Conservation (phyloP, 2,329 filamentous ascomycete species). For the Immersiporthe knoxdaviesiana region DNA sequence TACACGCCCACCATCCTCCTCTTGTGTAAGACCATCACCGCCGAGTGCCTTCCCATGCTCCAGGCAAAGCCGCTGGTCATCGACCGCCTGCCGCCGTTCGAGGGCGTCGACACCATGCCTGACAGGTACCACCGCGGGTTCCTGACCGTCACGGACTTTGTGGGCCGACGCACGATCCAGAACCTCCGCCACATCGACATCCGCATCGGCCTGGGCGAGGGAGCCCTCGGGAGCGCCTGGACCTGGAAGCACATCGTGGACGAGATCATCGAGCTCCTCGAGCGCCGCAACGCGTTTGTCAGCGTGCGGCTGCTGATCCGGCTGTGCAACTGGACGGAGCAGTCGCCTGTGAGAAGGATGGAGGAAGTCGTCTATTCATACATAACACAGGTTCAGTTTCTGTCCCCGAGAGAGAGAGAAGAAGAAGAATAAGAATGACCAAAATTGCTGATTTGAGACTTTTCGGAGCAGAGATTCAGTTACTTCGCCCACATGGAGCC, state of each 20-base stretch:
- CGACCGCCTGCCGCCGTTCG: constrained; percentile 42
- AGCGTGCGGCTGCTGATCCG: constrained; percentile 39
- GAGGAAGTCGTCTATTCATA: background rate
- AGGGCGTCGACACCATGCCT: constrained; percentile 26
- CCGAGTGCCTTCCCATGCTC: constrained; percentile 39
- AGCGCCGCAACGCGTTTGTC: constrained; percentile 35
- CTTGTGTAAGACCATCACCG: constrained; percentile 41
- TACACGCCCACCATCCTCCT: constrained; percentile 41
- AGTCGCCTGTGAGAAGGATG: background rate
- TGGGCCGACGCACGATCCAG: constrained; percentile 39
- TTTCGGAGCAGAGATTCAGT: constrained; percentile 14
- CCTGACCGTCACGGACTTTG: constrained; percentile 37
- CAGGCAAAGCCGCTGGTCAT: constrained; percentile 37
- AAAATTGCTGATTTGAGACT: background rate
- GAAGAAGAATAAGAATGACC: too few species aligned
- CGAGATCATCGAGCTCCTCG: constrained; percentile 36
- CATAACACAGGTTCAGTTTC: background rate
- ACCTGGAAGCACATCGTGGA: constrained; percentile 37
- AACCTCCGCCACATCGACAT: constrained; percentile 38
- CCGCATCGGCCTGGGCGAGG: constrained; percentile 38
- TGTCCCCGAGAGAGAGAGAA: background rate
- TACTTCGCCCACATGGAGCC: constrained; percentile 14
- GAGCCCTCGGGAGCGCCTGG: constrained; percentile 33
- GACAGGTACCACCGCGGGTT: constrained; percentile 30
- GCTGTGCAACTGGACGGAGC: constrained; percentile 31